Conservation (phyloP, 192 early-diverging fungal species). For the Coemansia sp. region DNA sequence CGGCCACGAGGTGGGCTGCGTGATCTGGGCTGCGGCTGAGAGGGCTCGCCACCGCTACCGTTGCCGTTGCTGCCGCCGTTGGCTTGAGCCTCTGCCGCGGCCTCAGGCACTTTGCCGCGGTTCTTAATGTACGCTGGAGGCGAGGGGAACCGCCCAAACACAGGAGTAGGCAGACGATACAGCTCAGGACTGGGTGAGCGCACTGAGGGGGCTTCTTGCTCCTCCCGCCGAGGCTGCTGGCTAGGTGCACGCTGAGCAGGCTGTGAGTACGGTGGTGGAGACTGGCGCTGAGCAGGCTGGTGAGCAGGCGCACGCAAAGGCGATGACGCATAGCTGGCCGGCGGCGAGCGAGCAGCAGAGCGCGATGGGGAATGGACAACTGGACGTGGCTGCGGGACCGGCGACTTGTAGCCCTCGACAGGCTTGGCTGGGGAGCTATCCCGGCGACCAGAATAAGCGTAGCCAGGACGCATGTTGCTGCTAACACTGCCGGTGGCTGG, state of each 20-base stretch:
- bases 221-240: conserved; percentile 6
- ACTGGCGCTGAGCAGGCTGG: conserved; percentile 31
- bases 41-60: neutral
- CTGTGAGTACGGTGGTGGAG: conserved; percentile 11
- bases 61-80: neutral
- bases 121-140: conserved; percentile 53
- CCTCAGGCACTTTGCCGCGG: conserved; percentile 24
- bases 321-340: conserved; percentile 23
- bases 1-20: conserved; percentile 23
- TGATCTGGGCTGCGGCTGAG: conserved; percentile 1
- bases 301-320: conserved; percentile 34
- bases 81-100: conserved; percentile 14
- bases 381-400: conserved; percentile 7
- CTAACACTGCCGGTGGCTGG: conserved; percentile 5
- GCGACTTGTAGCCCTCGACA: conserved; percentile 4
- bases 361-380: conserved; percentile 19
- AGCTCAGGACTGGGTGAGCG: conserved; percentile 37
- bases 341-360: conserved; percentile 17
- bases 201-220: conserved; percentile 11
- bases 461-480: conserved; percentile 10
- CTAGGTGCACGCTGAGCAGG: conserved; percentile 1
- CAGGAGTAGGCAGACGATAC: conserved; percentile 38
- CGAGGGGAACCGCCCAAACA: conserved; percentile 54
- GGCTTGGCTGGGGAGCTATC: conserved; percentile 10
- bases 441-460: conserved; percentile 5